Evolutionary conservation across 805 yeast species (phyloP).

Genomic region (Schwanniomyces occidentalis): DNA sequence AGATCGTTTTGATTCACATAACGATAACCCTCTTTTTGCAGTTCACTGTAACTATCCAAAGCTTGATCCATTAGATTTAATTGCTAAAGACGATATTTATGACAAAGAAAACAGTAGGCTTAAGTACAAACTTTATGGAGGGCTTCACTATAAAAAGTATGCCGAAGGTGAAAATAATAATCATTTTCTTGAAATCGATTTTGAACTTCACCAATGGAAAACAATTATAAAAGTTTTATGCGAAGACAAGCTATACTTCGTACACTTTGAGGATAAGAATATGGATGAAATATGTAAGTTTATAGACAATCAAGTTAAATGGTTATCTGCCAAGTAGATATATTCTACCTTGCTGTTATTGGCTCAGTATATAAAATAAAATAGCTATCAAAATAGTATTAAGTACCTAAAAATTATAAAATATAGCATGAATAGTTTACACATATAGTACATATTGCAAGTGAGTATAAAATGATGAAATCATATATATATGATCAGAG

Average conservation of each 20-base stretch:
- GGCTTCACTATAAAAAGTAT: conserved; percentile 20
- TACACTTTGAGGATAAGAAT: conserved; percentile 21
- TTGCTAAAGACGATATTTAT: conserved; percentile 22
- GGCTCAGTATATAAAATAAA: too few species aligned
- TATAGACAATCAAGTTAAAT: conserved; percentile 26
- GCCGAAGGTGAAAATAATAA: conserved; percentile 1
- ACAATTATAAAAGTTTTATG: conserved; percentile 27
- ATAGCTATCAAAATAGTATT: too few species aligned
- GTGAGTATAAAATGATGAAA: too few species aligned
- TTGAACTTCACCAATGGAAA: conserved; percentile 34
- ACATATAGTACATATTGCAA: too few species aligned
- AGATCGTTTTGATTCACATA: conserved; percentile 17
- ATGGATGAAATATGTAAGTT: conserved; percentile 26
- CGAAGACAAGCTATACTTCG: conserved; percentile 22
- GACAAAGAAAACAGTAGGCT: conserved; percentile 23
- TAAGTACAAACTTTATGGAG: conserved; percentile 29
- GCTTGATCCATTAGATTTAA: conserved; percentile 30
- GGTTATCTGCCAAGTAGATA: too few species aligned
- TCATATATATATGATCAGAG: too few species aligned
- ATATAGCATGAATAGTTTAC: too few species aligned
- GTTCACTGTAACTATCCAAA: conserved; percentile 40
- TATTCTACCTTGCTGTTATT: too few species aligned
- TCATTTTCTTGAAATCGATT: conserved; percentile 26
- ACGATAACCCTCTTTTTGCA: conserved; percentile 24
- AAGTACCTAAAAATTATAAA: too few species aligned